phyloP scores from a whole-genome alignment of 108 stramenopile species.

The Heterococcus sp. region DNA sequence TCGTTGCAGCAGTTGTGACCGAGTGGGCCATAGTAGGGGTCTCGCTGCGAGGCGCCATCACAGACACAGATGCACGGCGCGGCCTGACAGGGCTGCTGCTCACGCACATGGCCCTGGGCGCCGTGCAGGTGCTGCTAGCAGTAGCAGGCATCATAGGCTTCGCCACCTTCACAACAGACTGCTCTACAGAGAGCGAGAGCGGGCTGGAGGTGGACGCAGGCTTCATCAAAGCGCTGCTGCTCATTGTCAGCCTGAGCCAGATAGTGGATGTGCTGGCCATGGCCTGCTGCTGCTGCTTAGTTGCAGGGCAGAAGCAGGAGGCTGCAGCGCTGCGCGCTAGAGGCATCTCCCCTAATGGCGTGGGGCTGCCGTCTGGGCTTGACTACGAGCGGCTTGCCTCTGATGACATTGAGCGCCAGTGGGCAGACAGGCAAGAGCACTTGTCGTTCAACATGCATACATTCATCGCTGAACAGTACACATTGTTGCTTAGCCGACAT shows the following conservation, averaged over 20 bases:
- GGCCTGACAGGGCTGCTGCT: constrained; percentile 7
- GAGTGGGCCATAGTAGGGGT: background rate
- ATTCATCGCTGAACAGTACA: too few relatives aligned
- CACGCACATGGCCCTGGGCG: constrained; percentile 21
- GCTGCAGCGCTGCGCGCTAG: background rate
- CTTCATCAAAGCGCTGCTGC: background rate
- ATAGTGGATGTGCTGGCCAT: constrained; percentile 14
- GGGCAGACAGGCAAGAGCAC: too few relatives aligned
- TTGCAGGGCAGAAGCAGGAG: background rate
- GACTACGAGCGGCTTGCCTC: background rate
- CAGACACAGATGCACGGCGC: constrained; percentile 4
- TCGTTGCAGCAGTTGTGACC: background rate
- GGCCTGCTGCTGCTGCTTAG: constrained; percentile 40
- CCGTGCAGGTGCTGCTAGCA: constrained; percentile 18
- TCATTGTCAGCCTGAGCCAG: background rate
- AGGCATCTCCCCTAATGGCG: too few relatives aligned
- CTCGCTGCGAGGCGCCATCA: constrained; percentile 15
- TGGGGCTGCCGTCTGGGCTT: background rate
- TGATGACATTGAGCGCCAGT: background rate
- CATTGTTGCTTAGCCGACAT: too few relatives aligned
- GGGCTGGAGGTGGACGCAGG: background rate
- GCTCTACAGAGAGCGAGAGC: background rate
- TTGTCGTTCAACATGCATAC: too few relatives aligned
- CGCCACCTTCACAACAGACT: background rate
- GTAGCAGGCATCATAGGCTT: constrained; percentile 10